Conservation (phyloP, 768 basidiomycete genomes). For the Calocybe cyanea region DNA sequence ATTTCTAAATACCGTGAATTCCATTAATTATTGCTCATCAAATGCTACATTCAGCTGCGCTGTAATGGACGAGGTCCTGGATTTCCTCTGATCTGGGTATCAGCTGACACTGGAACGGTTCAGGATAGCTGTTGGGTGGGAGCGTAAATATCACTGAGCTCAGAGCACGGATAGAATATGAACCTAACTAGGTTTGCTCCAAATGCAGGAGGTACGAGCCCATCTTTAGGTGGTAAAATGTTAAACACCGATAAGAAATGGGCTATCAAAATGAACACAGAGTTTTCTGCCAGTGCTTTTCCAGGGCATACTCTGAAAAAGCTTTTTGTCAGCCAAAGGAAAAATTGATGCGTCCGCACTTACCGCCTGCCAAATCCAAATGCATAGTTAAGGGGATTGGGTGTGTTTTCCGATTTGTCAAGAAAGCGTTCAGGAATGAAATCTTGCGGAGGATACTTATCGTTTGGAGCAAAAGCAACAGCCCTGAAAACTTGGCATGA, state of each 20-base stretch:
- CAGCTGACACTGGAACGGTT: background rate
- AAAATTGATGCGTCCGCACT: background rate
- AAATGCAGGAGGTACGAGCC: background rate
- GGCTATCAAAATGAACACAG: too few relatives aligned
- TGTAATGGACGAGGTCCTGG: too few relatives aligned
- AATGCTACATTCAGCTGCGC: too few relatives aligned
- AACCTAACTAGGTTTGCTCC: background rate
- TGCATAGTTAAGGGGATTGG: background rate
- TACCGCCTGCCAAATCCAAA: background rate
- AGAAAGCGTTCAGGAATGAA: background rate
- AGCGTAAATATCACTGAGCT: background rate
- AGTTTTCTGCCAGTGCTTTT: too few relatives aligned
- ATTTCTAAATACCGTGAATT: too few relatives aligned
- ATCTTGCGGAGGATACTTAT: background rate
- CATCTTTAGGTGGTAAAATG: background rate
- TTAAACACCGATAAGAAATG: background rate
- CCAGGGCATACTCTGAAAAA: background rate
- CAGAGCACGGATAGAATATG: background rate
- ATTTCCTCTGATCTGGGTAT: background rate
- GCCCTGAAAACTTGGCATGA: background rate
- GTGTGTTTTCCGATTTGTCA: background rate
- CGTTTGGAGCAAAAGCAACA: background rate
- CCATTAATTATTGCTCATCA: too few relatives aligned
- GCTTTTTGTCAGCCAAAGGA: background rate
- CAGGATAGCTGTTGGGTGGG: background rate